Base-by-base conservation (phyloP, 2,329 filamentous ascomycete genomes). In the Aphanoascus verrucosus region DNA sequence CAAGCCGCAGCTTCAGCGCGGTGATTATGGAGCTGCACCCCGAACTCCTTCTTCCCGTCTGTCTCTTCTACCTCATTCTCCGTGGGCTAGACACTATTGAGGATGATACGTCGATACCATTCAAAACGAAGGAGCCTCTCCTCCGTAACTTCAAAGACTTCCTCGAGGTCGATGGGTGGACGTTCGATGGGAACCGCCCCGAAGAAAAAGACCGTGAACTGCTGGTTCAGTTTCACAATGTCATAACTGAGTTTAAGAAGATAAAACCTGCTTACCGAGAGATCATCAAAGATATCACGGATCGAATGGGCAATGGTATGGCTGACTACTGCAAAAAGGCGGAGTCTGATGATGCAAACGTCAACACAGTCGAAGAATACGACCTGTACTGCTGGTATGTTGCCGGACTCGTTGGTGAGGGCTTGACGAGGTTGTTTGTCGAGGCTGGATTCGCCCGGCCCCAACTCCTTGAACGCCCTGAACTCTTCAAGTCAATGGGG, bases 311-410 rank as follows among this genome's bases (percentile, higher is more conserved):
- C 59, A 90, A 97, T 65, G 93, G 93, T 61, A 98, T 98, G 93
- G 93, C 93, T 28, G 91, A 98, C 72, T 98, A 94, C 68, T 86
- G 81, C 40, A 77, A 86, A 61, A 93, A 94, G 63, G 84, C 87
- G 12, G 87, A 93, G 62, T 79, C 86, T 70, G 88, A 89, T 28
- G 74, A 80, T 59, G 82, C 88, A 56, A 88, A 88, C 46, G 84
- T 97, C 55, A 78, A 88, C 65, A 91, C 86, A 0, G 73, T 94
- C 61, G 78, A 84, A 50, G 90, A 97, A 62, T 98, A 97, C 69
- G 90, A 98, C 73, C 75, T 90, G 52, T 98, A 98, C 76, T 98
- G 93, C 73, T 89, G 94, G 70, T 97, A 97, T 66, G 93, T 98
- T 31, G 93, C 93, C n/a, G 93, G 93, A 31, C 76, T 98, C n/a